These are phyloP conservation scores for Leptomonas pyrrhocoris DNA, from an alignment of 208 protist genomes.

Conservation along the genomic window DNA sequence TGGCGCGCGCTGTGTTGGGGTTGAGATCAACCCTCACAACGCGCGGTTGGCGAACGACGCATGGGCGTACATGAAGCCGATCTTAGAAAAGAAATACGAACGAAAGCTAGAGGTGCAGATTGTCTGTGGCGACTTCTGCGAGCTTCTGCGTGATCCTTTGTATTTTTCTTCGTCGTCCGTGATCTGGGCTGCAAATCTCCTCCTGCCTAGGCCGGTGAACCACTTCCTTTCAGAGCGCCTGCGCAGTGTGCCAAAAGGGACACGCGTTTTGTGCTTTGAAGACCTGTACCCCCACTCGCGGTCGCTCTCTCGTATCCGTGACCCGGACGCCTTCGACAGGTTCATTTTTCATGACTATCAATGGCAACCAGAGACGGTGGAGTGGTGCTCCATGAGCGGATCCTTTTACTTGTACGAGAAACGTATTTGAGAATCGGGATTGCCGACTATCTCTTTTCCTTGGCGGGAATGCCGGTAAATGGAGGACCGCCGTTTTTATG, in stretches of 20 bases:
- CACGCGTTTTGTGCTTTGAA: conserved; percentile 79
- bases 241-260: conserved; percentile 46
- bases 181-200: conserved; percentile 79
- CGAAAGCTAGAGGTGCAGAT: conserved; percentile 62
- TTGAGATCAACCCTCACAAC: conserved; percentile 79
- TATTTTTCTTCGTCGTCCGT: conserved; percentile 53
- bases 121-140: conserved; percentile 72
- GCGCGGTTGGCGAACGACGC: conserved; percentile 57
- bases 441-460: too few species aligned
- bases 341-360: conserved; percentile 77
- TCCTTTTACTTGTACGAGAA: conserved; percentile 65
- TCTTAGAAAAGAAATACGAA: conserved; percentile 48
- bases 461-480: too few species aligned
- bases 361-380: conserved; percentile 74
- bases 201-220: conserved; percentile 70
- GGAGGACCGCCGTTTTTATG: too few species aligned
- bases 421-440: background rate
- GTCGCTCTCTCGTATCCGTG: conserved; percentile 53
- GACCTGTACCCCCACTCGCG: conserved; percentile 81
- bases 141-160: conserved; percentile 32
- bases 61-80: conserved; percentile 52
- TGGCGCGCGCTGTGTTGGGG: conserved; percentile 73
- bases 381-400: conserved; percentile 71
- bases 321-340: conserved; percentile 76
- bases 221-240: conserved; percentile 79